Percentiles rank a stretch among this genome's conserved stretches.
Evolutionary conservation across 129 eudicot species (phyloP).

Genomic region (Gnaphalium uliginosum): DNA sequence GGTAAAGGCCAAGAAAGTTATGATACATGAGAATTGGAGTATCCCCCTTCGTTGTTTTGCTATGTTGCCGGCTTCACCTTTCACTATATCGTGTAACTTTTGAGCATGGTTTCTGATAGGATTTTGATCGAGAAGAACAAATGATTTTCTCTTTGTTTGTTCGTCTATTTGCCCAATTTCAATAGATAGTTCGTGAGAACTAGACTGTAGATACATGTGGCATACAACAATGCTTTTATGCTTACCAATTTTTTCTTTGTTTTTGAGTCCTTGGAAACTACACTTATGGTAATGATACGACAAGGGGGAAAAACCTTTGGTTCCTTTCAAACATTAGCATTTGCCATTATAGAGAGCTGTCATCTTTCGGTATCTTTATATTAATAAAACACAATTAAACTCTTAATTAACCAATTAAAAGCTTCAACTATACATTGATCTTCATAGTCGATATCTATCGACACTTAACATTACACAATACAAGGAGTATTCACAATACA

Average conservation of each 20-base stretch:
- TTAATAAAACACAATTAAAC: neutral
- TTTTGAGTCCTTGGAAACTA: neutral
- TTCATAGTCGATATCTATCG: too few relatives aligned
- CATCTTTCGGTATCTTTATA: too few relatives aligned
- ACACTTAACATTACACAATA: too few relatives aligned
- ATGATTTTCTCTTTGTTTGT: neutral
- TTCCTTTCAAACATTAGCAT: too few relatives aligned
- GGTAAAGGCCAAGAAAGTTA: neutral
- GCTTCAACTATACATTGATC: too few relatives aligned
- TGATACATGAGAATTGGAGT: conserved; percentile 1
- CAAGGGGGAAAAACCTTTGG: too few relatives aligned
- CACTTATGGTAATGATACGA: neutral
- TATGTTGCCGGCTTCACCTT: conserved; percentile 10
- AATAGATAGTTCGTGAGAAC: neutral
- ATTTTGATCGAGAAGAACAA: conserved; percentile 15
- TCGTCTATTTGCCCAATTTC: neutral
- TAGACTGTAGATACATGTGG: neutral
- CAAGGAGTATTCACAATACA: too few relatives aligned
- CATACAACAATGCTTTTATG: neutral
- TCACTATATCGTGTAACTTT: conserved; percentile 14
- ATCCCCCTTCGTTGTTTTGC: conserved; percentile 12
- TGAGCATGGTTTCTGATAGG: conserved; percentile 33
- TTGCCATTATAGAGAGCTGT: neutral
- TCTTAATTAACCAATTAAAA: too few relatives aligned
- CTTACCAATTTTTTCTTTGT: neutral